These are phyloP conservation scores for Vaccinium darrowii DNA, from an alignment of 148 eudicot species.

Conservation along the genomic window DNA sequence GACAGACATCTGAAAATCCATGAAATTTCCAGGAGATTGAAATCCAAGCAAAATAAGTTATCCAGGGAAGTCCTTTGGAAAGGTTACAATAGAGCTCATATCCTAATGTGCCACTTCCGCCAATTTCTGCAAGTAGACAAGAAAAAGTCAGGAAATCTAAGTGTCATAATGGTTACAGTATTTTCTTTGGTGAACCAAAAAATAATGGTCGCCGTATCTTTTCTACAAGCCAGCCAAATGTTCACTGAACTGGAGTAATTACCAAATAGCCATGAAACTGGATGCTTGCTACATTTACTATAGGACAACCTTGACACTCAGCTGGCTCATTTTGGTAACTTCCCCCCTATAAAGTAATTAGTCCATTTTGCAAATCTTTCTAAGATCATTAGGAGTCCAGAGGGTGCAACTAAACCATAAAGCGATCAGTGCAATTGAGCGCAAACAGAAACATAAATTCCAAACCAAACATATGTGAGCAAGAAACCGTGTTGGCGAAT, in stretches of 20 bases:
- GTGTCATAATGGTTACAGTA: neutral
- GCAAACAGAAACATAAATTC: neutral
- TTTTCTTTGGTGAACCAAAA: no score
- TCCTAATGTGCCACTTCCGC: constrained; percentile 52
- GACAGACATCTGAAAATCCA: constrained; percentile 7
- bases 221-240: neutral
- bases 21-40: constrained; percentile 13
- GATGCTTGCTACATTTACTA: neutral
- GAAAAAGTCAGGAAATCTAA: neutral
- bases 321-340: neutral
- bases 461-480: neutral
- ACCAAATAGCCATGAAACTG: neutral
- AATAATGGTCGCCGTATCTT: neutral
- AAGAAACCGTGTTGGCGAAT: neutral
- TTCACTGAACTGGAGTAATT: neutral
- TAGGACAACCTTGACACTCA: neutral
- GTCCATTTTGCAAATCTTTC: neutral
- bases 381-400: neutral
- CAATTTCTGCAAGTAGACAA: constrained; percentile 24
- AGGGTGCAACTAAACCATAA: neutral
- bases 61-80: constrained; percentile 8
- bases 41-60: constrained; percentile 19
- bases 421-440: neutral
- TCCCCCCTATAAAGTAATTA: neutral
- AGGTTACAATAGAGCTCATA: neutral